phyloP scores from a whole-genome alignment of 495 filamentous ascomycete species.

The Cenococcum geophilum region DNA sequence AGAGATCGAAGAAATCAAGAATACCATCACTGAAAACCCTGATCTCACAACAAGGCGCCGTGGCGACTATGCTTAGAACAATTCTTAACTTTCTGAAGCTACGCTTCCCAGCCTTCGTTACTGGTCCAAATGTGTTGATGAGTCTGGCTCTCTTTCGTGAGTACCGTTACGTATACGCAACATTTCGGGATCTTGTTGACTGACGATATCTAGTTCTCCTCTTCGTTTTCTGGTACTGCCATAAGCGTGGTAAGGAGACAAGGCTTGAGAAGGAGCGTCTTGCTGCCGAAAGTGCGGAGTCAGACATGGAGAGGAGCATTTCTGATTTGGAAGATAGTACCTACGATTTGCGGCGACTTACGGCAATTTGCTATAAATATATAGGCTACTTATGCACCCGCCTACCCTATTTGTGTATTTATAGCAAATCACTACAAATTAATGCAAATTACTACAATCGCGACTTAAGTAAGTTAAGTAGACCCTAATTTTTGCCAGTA shows the following conservation, averaged over 20 bases:
- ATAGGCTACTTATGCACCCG: too few species aligned
- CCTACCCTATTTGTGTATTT: too few species aligned
- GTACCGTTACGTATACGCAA: slow-evolving; percentile 33
- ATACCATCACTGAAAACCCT: slow-evolving; percentile 67
- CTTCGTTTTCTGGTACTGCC: slow-evolving; percentile 94
- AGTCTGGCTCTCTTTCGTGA: slow-evolving; percentile 76
- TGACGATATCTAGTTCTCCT: slow-evolving; percentile 59
- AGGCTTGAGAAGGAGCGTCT: slow-evolving; percentile 63
- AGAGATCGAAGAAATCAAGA: slow-evolving; percentile 41
- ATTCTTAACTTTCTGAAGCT: slow-evolving; percentile 79
- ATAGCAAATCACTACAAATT: too few species aligned
- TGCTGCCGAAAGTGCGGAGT: slow-evolving; percentile 15
- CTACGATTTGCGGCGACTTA: too few species aligned
- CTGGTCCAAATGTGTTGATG: slow-evolving; percentile 77
- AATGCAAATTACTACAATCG: too few species aligned
- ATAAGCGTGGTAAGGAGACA: slow-evolving; percentile 83
- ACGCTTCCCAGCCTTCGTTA: slow-evolving; percentile 77
- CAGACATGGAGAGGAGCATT: slow-evolving; percentile 11
- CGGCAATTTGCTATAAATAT: too few species aligned
- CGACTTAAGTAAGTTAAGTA: too few species aligned
- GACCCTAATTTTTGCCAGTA: too few species aligned
- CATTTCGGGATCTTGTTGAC: background rate
- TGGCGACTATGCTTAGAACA: slow-evolving; percentile 72
- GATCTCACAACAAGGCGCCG: slow-evolving; percentile 76
- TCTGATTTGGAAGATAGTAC: slow-evolving; percentile 20